Evolutionary conservation across 192 early-diverging fungal species (phyloP), one percentile per base, ranked within the genome.

Genomic region (Coemansia umbellata): DNA sequence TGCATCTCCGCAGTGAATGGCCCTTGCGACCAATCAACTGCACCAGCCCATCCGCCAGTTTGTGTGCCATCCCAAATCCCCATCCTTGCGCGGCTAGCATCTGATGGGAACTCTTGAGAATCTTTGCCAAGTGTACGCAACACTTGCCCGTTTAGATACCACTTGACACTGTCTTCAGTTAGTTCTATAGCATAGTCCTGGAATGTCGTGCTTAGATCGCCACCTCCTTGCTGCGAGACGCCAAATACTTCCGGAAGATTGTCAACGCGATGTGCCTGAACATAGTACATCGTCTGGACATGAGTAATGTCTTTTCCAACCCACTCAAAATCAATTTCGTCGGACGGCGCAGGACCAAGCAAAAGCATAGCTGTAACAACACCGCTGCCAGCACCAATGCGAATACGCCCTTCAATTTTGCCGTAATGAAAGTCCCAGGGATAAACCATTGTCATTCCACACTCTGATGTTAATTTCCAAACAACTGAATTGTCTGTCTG

Each of bases 261-360:
- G 8, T 69, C 66, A 0, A 79, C 60, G 3, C 65, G 68, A 18
- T 69, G 50, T 9, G 69, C 63, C 23, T 70, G 55, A 11, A 77
- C 67, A 52, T 79, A 82, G 43, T 81, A 82, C 53, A 69, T 81
- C 15, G 75, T 70, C 44, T 78, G 76, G 7, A 63, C 78, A 26
- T 72, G 53, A 8, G 60, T 64, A 11, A 60, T 39, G 22, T 80
- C 47, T 31, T 76, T 66, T 21, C 84, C 84, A 17, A 86, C 78
- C 78, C 78, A 82, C 50, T 86, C 84, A 43, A 69, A 78, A 49
- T 86, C 84, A 22, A 86, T 72, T 47, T 86, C 84, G 50, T 86
- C 84, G 3, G 74, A 60, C 1, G 72, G 75, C 31, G 65, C 23
- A 5, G 63, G 53, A 1, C 65, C 78, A 10, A 71, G 58, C 40